Evolutionary conservation across 2,329 filamentous ascomycete species (phyloP).

Genomic region (Arachnomyces sp.): DNA sequence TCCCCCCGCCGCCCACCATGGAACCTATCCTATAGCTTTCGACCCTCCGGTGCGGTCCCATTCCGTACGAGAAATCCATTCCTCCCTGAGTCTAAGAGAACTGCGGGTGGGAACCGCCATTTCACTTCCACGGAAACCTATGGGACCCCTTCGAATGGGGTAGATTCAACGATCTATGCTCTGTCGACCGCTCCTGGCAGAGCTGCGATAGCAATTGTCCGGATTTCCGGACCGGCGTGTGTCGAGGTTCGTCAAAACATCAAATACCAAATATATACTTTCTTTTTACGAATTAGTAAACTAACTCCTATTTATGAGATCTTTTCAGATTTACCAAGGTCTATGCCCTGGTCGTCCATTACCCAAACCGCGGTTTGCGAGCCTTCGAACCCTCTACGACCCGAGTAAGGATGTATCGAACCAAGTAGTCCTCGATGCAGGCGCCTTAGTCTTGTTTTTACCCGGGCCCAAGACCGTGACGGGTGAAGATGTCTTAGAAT

Average conservation of each 20-base stretch:
- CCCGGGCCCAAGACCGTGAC: slow-evolving; percentile 75
- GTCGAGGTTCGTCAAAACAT: slow-evolving; percentile 49
- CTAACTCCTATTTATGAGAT: background rate
- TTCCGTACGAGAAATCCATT: background rate
- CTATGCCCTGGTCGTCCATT: slow-evolving; percentile 50
- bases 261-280: background rate
- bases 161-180: slow-evolving; percentile 70
- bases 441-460: slow-evolving; percentile 76
- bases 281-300: slow-evolving; percentile 2
- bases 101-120: slow-evolving; percentile 7
- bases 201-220: slow-evolving; percentile 83
- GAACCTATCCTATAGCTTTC: slow-evolving; percentile 7
- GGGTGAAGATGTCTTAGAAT: slow-evolving; percentile 83
- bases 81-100: background rate
- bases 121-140: slow-evolving; percentile 17
- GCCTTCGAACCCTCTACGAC: slow-evolving; percentile 66
- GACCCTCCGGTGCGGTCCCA: background rate
- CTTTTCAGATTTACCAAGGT: slow-evolving; percentile 52
- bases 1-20: slow-evolving; percentile 19
- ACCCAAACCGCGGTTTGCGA: slow-evolving; percentile 57
- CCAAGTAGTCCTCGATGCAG: slow-evolving; percentile 59
- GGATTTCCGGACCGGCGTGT: slow-evolving; percentile 75
- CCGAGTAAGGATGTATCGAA: slow-evolving; percentile 35
- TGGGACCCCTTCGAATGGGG: slow-evolving; percentile 16
- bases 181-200: slow-evolving; percentile 78